These are phyloP conservation scores for Globisporangium polare DNA, from an alignment of 352 stramenopile genomes.

Conservation along the genomic window DNA sequence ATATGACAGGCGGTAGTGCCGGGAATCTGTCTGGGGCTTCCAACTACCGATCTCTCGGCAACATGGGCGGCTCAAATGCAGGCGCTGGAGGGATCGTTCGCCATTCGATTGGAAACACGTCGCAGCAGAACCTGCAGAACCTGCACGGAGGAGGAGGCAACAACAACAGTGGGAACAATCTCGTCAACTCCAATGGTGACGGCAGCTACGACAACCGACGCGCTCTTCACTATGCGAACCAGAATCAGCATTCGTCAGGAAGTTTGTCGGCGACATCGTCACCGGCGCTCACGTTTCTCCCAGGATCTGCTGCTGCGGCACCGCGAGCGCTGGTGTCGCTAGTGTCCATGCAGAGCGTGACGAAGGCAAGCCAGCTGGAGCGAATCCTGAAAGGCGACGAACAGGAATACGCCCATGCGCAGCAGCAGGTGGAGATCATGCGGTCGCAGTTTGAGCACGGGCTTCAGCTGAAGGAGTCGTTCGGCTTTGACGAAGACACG, in stretches of 20 bases:
- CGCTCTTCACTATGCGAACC: conserved; percentile 17
- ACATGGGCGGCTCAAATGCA: neutral
- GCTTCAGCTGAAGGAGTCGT: conserved; percentile 68
- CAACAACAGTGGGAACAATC: conserved; percentile 11
- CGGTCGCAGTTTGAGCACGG: conserved; percentile 65
- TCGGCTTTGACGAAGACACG: conserved; percentile 83
- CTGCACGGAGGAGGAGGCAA: conserved; percentile 4
- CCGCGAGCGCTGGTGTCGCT: conserved; percentile 65
- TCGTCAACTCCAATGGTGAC: conserved; percentile 1
- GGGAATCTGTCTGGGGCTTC: conserved; percentile 4
- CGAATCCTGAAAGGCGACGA: conserved; percentile 69
- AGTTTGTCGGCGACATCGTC: conserved; percentile 27
- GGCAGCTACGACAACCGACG: conserved; percentile 9
- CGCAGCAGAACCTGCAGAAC: conserved; percentile 18
- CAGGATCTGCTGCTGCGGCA: conserved; percentile 1
- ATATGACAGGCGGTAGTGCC: neutral
- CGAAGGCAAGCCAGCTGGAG: conserved; percentile 54
- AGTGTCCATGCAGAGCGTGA: conserved; percentile 75
- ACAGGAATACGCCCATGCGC: conserved; percentile 45
- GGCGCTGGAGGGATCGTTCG: conserved; percentile 11
- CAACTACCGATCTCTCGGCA: conserved; percentile 15
- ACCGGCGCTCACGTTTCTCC: conserved; percentile 34
- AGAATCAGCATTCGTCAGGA: conserved; percentile 17
- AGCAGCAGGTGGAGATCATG: conserved; percentile 54
- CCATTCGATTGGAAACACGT: conserved; percentile 13